phyloP scores from a whole-genome alignment of 106 monocot species.

The Triglochin maritima region DNA sequence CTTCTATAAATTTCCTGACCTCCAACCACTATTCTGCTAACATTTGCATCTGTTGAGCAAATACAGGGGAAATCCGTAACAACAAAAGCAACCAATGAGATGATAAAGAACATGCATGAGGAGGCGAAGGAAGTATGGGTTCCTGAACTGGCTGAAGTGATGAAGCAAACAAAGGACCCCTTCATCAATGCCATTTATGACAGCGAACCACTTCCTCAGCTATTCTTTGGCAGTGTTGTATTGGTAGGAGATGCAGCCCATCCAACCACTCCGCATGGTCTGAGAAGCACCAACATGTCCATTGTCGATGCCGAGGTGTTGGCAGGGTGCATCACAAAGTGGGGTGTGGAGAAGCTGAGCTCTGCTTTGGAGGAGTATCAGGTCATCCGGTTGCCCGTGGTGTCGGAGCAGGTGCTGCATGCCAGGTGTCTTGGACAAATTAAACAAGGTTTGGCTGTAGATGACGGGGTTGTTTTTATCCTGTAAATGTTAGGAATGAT shows the following conservation, averaged over 20 bases:
- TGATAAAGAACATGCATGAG: conserved; percentile 45
- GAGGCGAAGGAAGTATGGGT: conserved; percentile 53
- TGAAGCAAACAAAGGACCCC: conserved; percentile 57
- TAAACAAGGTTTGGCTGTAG: conserved; percentile 50
- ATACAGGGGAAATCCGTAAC: conserved; percentile 66
- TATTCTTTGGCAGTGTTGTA: conserved; percentile 57
- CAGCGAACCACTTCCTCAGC: conserved; percentile 48
- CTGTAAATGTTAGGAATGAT: conserved; percentile 3
- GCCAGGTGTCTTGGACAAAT: conserved; percentile 43
- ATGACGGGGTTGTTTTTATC: conserved; percentile 27
- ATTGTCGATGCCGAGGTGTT: conserved; percentile 45
- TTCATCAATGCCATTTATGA: conserved; percentile 82
- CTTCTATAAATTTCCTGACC: too few relatives aligned
- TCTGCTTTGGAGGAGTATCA: conserved; percentile 48
- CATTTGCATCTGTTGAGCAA: background rate
- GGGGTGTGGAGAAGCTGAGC: conserved; percentile 24
- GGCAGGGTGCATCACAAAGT: conserved; percentile 37
- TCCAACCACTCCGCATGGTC: conserved; percentile 75
- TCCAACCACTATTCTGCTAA: too few relatives aligned
- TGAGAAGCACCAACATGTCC: conserved; percentile 90
- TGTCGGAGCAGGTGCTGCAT: conserved; percentile 55
- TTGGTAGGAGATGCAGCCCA: conserved; percentile 86
- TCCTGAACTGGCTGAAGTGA: conserved; percentile 47
- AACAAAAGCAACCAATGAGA: conserved; percentile 34
- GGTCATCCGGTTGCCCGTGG: conserved; percentile 43